Conservation (phyloP, 2,329 filamentous ascomycete genomes). For the Zelopaecilomyces penicillatus region DNA sequence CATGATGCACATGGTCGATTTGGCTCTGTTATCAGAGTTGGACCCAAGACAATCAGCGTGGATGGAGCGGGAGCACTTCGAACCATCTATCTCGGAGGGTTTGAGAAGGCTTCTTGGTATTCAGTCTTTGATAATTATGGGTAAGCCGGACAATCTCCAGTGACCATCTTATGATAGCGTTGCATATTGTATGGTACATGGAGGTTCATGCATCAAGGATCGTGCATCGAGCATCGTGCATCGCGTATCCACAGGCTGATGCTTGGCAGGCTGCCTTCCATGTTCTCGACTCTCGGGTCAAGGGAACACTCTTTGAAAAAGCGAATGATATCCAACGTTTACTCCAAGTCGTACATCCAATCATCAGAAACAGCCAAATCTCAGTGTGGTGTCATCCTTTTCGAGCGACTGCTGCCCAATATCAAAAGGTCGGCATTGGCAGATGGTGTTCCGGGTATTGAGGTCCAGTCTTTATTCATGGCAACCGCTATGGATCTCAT, state of each 20-base stretch:
- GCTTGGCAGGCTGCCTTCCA: no score
- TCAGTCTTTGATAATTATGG: neutral
- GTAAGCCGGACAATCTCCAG: neutral
- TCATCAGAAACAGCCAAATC: constrained; percentile 48
- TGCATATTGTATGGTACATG: neutral
- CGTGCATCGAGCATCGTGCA: constrained; percentile 48
- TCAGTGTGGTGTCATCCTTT: constrained; percentile 47
- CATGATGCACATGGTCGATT: neutral
- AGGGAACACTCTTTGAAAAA: constrained; percentile 32
- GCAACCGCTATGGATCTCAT: constrained; percentile 72
- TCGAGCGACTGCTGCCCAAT: constrained; percentile 51
- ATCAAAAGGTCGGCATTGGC: constrained; percentile 19
- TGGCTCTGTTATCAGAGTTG: neutral
- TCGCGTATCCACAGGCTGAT: constrained; percentile 27
- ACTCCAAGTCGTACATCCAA: constrained; percentile 69
- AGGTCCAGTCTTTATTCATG: constrained; percentile 45
- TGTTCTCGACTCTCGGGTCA: no score
- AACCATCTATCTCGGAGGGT: neutral
- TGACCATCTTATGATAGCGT: neutral
- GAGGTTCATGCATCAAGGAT: no score
- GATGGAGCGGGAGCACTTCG: neutral
- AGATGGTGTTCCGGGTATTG: constrained; percentile 24
- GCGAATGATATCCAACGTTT: constrained; percentile 70
- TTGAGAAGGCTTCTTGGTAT: neutral
- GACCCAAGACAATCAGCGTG: neutral